Conservation (phyloP, 2,329 filamentous ascomycete species). For the Chaetomiaceae sp. region DNA sequence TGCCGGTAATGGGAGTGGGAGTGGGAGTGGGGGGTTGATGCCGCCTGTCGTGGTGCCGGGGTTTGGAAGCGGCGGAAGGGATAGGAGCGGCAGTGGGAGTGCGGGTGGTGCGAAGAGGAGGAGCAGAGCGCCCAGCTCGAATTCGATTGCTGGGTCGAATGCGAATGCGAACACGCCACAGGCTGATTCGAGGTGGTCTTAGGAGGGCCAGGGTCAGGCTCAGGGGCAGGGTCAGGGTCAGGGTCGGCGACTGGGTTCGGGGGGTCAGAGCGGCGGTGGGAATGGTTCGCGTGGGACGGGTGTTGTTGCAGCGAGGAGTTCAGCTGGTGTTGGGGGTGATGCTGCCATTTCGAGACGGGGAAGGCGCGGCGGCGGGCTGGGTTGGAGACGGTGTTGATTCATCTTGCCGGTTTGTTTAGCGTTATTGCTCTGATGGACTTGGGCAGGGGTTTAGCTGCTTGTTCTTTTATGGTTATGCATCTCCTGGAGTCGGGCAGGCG, state of each 20-base stretch:
- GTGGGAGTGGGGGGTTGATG: constrained; percentile 5
- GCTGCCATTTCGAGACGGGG: not conserved
- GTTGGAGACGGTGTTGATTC: constrained; percentile 4
- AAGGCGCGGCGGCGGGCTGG: not conserved
- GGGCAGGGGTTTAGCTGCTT: not conserved
- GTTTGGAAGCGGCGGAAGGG: constrained; percentile 1
- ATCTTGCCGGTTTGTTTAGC: not conserved
- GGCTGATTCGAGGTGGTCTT: constrained; percentile 21
- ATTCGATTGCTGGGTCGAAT: constrained; percentile 10
- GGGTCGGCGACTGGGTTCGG: not conserved
- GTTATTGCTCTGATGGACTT: not conserved
- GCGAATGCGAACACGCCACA: no score
- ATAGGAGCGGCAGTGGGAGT: not conserved
- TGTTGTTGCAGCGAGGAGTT: not conserved
- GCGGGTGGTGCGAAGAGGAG: constrained; percentile 22
- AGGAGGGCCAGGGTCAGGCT: constrained; percentile 11
- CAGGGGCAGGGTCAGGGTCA: not conserved
- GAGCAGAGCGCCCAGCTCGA: constrained; percentile 23
- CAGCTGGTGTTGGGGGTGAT: not conserved
- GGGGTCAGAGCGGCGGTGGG: not conserved
- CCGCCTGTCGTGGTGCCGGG: not conserved
- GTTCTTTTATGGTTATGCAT: not conserved
- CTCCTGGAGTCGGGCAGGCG: not conserved
- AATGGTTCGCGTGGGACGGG: not conserved
- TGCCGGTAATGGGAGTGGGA: not conserved